Evolutionary conservation across 2,329 filamentous ascomycete species (phyloP), one percentile per base, ranked within the genome.

Genomic region (Trichoderma koningii): DNA sequence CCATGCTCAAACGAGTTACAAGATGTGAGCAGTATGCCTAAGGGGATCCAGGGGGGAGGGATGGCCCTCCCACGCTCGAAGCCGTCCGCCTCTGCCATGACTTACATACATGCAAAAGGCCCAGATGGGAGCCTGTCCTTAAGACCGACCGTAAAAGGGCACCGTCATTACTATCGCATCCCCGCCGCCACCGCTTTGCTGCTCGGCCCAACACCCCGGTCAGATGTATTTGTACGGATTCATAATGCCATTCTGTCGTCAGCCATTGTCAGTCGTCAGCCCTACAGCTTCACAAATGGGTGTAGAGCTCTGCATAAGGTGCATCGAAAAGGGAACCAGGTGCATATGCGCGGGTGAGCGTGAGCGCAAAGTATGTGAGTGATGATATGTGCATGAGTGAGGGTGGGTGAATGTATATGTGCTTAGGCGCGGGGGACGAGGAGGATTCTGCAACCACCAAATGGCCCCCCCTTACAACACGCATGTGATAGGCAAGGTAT

Each of bases 211-310:
- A 50, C 9, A 47, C 42, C 44, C 64, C 64, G 19, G 10, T 66
- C 55, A 89, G 70, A 98, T 90, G 77, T 97, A 98, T 80, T 98
- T 98, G 83, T 98, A 98, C 0, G 94, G 94, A 79, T 97, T 98
- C 92, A 98, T 96, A 78, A 98, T 98, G 55, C 93, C 93, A 71
- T 97, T 97, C 92, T 96, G 72, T 23, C 60, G 53, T 55, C 66
- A 44, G 44, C 62, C 52, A 68, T 72, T 69, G 72, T 45, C 34
- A 64, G 57, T 69, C 5, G 72, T 75, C 70, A 75, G 72, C 69
- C 68, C 64, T 69, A 68, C 47, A 15, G 41, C 64, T 47, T 51
- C 23, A 30, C 23, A 47, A 47, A 44, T 52, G 34, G 61, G 34
- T 56, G 61, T 21, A 48, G 17, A 42, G 28, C 30, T 23, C 30